Percentiles rank a stretch among this genome's conserved stretches.
Evolutionary conservation across 1,284 basidiomycete genomes (phyloP).

Genomic region (Fomitiporia mediterranea): DNA sequence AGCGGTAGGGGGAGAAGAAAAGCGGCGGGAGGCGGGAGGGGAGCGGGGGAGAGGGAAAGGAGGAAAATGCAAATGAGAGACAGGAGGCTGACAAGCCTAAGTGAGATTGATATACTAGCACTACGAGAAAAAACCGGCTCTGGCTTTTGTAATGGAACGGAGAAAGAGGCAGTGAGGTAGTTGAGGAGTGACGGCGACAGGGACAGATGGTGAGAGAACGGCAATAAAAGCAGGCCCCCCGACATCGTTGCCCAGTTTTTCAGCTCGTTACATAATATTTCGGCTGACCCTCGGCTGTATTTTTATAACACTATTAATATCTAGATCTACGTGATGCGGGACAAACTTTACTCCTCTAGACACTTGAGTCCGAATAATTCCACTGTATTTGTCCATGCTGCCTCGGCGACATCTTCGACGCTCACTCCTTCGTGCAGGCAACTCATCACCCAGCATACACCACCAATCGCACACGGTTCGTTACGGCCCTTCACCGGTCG

Average conservation of each 20-base stretch:
- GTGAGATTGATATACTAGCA: constrained; percentile 4
- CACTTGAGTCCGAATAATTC: constrained; percentile 54
- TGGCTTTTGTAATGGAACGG: not conserved
- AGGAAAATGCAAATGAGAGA: constrained; percentile 6
- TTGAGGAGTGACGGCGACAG: not conserved
- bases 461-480: constrained; percentile 72
- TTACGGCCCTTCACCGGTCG: constrained; percentile 78
- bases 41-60: not conserved
- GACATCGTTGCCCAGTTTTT: no score
- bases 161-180: not conserved
- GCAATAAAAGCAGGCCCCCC: no score
- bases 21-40: not conserved
- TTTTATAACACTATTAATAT: not conserved
- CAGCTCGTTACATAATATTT: no score
- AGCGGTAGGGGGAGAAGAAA: not conserved
- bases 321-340: not conserved
- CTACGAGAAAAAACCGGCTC: not conserved
- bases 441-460: constrained; percentile 76
- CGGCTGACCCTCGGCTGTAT: no score
- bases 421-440: constrained; percentile 48
- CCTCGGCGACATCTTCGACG: constrained; percentile 56
- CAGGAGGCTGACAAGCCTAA: constrained; percentile 10
- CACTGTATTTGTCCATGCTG: constrained; percentile 65
- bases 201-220: not conserved
- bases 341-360: constrained; percentile 20